Conservation (phyloP, 2,329 filamentous ascomycete species). For the Trichophyton schoenleinii region DNA sequence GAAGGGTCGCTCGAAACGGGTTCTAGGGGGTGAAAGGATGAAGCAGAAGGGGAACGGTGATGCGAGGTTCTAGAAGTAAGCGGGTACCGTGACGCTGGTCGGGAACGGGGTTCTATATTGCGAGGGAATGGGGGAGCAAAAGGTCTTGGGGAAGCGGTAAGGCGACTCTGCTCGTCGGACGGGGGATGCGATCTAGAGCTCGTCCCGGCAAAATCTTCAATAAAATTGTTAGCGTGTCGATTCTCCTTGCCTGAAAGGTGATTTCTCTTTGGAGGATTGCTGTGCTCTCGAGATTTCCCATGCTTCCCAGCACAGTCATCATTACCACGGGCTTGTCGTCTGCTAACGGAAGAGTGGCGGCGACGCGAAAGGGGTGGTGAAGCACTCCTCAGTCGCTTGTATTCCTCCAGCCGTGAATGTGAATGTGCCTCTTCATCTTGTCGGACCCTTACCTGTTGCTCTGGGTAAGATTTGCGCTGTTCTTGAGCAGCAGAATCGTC, state of each 20-base stretch:
- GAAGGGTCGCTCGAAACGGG: slow-evolving; percentile 18
- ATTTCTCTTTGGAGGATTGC: slow-evolving; percentile 23
- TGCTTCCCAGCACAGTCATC: slow-evolving; percentile 26
- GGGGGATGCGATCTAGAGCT: slow-evolving; percentile 22
- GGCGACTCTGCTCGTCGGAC: slow-evolving; percentile 7
- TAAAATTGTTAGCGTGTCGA: slow-evolving; percentile 19
- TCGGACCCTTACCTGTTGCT: slow-evolving; percentile 16
- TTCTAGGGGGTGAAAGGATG: slow-evolving; percentile 20
- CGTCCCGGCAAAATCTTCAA: slow-evolving; percentile 15
- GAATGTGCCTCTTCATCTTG: slow-evolving; percentile 20
- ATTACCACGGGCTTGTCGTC: slow-evolving; percentile 26
- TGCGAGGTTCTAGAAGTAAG: slow-evolving; percentile 22
- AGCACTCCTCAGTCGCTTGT: slow-evolving; percentile 31
- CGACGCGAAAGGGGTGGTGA: slow-evolving; percentile 24
- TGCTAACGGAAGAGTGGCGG: slow-evolving; percentile 18
- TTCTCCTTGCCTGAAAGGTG: slow-evolving; percentile 24
- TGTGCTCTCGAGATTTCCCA: slow-evolving; percentile 25
- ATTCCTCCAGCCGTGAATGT: slow-evolving; percentile 21
- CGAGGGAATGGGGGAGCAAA: neutral
- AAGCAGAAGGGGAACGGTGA: slow-evolving; percentile 20
- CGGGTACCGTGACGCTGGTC: slow-evolving; percentile 27
- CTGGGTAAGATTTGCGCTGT: slow-evolving; percentile 14
- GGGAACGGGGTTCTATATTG: slow-evolving; percentile 19
- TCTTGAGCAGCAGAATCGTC: slow-evolving; percentile 11
- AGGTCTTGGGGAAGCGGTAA: neutral